Evolutionary conservation across 306 rosid species (phyloP).

Genomic region (Quercus mongolica): DNA sequence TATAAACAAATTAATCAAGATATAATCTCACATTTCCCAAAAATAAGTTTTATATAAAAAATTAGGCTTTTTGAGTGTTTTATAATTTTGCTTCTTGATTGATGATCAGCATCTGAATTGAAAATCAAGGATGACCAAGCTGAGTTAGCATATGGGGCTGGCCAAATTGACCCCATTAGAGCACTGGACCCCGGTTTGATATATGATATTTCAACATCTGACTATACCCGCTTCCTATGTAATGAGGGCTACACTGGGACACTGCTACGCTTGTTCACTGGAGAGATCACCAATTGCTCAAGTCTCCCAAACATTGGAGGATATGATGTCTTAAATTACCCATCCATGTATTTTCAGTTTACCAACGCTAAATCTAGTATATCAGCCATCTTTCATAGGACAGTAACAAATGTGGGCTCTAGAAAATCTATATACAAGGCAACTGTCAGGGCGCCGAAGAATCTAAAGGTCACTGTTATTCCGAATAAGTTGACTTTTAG

Average conservation of each 20-base stretch:
- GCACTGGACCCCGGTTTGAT: constrained; percentile 63
- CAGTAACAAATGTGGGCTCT: constrained; percentile 59
- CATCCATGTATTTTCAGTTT: constrained; percentile 51
- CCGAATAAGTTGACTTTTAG: constrained; percentile 52
- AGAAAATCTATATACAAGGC: constrained; percentile 50
- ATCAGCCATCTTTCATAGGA: constrained; percentile 51
- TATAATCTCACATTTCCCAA: background rate
- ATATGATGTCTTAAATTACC: constrained; percentile 74
- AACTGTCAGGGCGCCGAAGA: background rate
- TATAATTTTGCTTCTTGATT: background rate
- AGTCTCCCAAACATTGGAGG: no score
- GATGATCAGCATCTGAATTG: constrained; percentile 51
- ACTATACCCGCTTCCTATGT: constrained; percentile 61
- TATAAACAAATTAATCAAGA: no score
- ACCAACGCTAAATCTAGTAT: constrained; percentile 2
- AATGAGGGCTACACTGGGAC: constrained; percentile 43
- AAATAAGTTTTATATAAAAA: background rate
- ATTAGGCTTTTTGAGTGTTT: background rate
- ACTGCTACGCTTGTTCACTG: constrained; percentile 16
- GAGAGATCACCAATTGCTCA: background rate
- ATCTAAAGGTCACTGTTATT: constrained; percentile 30
- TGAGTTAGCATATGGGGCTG: constrained; percentile 57
- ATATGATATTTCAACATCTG: constrained; percentile 35
- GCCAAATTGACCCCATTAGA: constrained; percentile 51
- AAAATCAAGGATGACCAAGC: constrained; percentile 18